phyloP scores from a whole-genome alignment of 768 basidiomycete species.

The Suillus plorans region DNA sequence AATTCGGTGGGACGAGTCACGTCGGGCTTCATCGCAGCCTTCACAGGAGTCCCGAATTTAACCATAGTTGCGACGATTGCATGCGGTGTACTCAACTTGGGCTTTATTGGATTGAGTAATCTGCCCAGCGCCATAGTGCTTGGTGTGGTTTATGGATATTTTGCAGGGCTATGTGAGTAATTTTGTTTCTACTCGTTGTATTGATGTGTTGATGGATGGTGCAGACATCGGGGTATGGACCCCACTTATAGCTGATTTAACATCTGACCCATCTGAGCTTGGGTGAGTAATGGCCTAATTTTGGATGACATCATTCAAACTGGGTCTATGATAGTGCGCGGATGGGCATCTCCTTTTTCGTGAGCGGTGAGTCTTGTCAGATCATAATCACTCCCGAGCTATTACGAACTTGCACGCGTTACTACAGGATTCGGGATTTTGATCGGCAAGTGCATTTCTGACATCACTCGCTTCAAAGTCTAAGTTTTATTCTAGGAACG shows the following conservation, averaged over 20 bases:
- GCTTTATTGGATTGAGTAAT: constrained; percentile 40
- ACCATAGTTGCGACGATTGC: constrained; percentile 34
- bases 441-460: constrained; percentile 18
- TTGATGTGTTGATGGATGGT: neutral
- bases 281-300: constrained; percentile 32
- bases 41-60: constrained; percentile 44
- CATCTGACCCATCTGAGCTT: constrained; percentile 48
- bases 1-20: constrained; percentile 51
- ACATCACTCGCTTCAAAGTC: neutral
- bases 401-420: neutral
- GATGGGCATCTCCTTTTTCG: constrained; percentile 19
- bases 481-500: constrained; percentile 35
- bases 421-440: constrained; percentile 18
- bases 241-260: constrained; percentile 44
- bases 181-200: neutral
- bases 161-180: constrained; percentile 40
- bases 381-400: neutral
- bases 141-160: constrained; percentile 46
- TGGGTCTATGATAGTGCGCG: constrained; percentile 18
- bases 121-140: constrained; percentile 38
- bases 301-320: neutral
- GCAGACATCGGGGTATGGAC: constrained; percentile 38
- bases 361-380: constrained; percentile 8
- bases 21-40: constrained; percentile 42
- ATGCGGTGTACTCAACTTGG: constrained; percentile 40